Conservation (phyloP, 805 yeast species). For the Zygosaccharomyces bisporus region DNA sequence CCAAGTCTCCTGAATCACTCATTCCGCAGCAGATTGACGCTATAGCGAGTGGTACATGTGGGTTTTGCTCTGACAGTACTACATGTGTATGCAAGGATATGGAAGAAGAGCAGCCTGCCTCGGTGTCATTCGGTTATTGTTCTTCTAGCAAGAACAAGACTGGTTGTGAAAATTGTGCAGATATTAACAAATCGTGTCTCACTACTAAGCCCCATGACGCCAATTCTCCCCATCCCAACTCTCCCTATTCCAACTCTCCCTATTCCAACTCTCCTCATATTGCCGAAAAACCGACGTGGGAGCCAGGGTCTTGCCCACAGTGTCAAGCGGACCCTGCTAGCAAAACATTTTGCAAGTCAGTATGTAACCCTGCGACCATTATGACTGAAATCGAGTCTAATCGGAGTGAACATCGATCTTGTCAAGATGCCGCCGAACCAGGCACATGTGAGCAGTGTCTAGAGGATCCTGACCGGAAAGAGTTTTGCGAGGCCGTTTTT, state of each 20-base stretch:
- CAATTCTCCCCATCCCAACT: too few species aligned
- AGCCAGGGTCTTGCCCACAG: constrained; percentile 82
- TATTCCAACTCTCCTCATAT: too few species aligned
- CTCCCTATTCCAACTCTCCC: too few species aligned
- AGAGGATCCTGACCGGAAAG: constrained; percentile 78
- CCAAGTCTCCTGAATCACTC: constrained; percentile 4
- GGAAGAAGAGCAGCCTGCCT: constrained; percentile 38
- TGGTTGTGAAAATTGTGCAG: constrained; percentile 49
- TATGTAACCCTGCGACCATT: constrained; percentile 47
- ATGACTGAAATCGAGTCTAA: background rate
- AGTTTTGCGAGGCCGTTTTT: constrained; percentile 85
- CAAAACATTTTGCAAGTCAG: constrained; percentile 80
- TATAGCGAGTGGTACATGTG: constrained; percentile 46
- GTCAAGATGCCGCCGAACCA: constrained; percentile 46
- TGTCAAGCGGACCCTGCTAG: constrained; percentile 87
- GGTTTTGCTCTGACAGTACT: constrained; percentile 88
- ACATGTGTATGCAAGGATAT: constrained; percentile 91
- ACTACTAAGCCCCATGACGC: constrained; percentile 19
- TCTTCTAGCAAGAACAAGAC: constrained; percentile 8
- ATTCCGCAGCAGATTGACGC: constrained; percentile 7
- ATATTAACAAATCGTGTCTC: constrained; percentile 33
- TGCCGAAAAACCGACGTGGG: too few species aligned
- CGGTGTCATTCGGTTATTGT: constrained; percentile 20
- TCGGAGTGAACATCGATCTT: background rate
- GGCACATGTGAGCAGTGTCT: constrained; percentile 85